Evolutionary conservation across 768 basidiomycete genomes (phyloP).

Genomic region (Psilocybe cyanescens): DNA sequence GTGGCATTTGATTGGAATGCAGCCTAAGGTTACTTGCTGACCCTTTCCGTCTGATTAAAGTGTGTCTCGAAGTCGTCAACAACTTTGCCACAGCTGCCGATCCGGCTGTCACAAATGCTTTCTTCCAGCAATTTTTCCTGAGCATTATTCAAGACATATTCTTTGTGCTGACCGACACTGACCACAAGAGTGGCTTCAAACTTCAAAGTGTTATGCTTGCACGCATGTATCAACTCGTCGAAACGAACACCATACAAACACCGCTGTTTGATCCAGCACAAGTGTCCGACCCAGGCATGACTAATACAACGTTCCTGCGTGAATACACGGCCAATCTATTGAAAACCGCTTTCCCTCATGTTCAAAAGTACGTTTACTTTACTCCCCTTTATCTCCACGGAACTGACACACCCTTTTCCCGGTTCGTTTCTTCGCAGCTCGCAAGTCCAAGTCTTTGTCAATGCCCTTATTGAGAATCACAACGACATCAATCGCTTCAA

Average conservation of each 20-base stretch:
- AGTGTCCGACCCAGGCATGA: constrained; percentile 68
- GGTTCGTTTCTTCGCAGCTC: constrained; percentile 42
- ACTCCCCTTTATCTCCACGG: constrained; percentile 15
- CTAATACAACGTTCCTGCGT: constrained; percentile 80
- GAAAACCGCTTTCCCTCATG: constrained; percentile 89
- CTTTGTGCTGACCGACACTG: constrained; percentile 96
- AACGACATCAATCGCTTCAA: constrained; percentile 91
- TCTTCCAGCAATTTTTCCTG: constrained; percentile 97
- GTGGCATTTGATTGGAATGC: constrained; percentile 24
- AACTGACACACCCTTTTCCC: constrained; percentile 14
- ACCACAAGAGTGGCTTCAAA: constrained; percentile 99
- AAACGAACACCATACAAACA: constrained; percentile 75
- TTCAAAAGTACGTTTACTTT: constrained; percentile 67
- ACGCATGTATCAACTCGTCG: constrained; percentile 91
- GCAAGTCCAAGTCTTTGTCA: constrained; percentile 74
- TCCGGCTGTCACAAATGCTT: constrained; percentile 78
- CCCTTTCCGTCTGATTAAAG: constrained; percentile 38
- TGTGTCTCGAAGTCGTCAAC: constrained; percentile 92
- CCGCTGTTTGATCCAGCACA: constrained; percentile 85
- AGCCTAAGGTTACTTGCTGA: constrained; percentile 1
- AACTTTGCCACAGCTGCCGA: constrained; percentile 86
- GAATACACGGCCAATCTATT: constrained; percentile 88
- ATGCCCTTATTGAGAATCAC: constrained; percentile 70
- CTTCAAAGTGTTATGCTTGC: constrained; percentile 92
- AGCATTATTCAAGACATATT: constrained; percentile 94